phyloP scores from a whole-genome alignment of 768 basidiomycete genomes.

The Leccinum ochraceum region DNA sequence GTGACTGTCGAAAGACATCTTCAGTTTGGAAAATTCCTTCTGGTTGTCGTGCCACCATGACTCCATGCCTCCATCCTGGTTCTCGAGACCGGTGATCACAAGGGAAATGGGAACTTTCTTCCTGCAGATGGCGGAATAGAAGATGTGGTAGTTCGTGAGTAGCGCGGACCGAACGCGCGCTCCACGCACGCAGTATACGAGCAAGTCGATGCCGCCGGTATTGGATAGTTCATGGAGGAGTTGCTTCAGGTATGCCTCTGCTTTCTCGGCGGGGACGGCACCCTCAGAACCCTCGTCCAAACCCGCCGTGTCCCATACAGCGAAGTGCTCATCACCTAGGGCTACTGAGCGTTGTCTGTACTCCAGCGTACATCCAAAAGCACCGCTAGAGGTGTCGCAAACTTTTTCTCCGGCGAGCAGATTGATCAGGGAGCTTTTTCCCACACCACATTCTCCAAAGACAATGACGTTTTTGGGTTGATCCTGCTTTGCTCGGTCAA shows the following conservation, averaged over 20 bases:
- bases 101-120: constrained; percentile 40
- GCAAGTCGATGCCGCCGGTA: constrained; percentile 40
- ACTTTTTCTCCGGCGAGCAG: constrained; percentile 33
- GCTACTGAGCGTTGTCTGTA: constrained; percentile 23
- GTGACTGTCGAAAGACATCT: constrained; percentile 31
- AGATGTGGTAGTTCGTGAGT: constrained; percentile 41
- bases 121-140: constrained; percentile 42
- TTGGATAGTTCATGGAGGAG: constrained; percentile 38
- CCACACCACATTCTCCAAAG: constrained; percentile 44
- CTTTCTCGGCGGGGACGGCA: constrained; percentile 31
- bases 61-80: constrained; percentile 36
- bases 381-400: constrained; percentile 33
- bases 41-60: constrained; percentile 33
- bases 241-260: constrained; percentile 31
- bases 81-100: constrained; percentile 43
- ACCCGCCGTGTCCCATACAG: constrained; percentile 38
- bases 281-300: constrained; percentile 31
- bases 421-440: constrained; percentile 48
- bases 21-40: constrained; percentile 19
- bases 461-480: constrained; percentile 36
- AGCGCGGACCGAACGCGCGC: constrained; percentile 36
- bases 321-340: constrained; percentile 19
- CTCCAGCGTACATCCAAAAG: constrained; percentile 39
- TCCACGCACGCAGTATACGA: constrained; percentile 43
- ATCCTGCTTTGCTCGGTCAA: constrained; percentile 13